These are phyloP conservation scores for Lachnum nothofagi DNA, from an alignment of 2,329 filamentous ascomycete species.

Conservation along the genomic window DNA sequence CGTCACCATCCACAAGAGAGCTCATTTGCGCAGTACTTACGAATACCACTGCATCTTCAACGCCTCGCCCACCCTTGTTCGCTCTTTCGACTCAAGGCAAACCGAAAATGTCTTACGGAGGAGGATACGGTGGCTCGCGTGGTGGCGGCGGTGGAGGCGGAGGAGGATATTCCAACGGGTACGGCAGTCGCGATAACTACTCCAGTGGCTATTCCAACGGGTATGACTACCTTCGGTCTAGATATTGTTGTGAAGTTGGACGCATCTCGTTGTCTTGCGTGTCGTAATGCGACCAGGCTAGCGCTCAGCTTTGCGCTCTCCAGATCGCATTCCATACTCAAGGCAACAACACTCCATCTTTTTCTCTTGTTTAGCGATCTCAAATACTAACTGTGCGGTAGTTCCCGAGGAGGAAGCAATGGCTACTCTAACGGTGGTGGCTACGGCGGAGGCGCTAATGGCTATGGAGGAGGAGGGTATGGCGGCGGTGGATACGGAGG, in stretches of 20 bases:
- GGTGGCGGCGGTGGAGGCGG: slow-evolving; percentile 38
- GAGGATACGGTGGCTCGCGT: slow-evolving; percentile 44
- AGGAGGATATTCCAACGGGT: slow-evolving; percentile 51
- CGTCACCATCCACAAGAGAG: slow-evolving; percentile 23
- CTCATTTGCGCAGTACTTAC: slow-evolving; percentile 8
- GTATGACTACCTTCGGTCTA: slow-evolving; percentile 39
- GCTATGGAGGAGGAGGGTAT: slow-evolving; percentile 32
- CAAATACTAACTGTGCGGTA: slow-evolving; percentile 35
- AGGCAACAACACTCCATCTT: slow-evolving; percentile 22
- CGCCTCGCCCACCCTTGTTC: slow-evolving; percentile 7
- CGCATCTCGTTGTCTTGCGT: slow-evolving; percentile 26
- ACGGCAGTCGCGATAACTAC: slow-evolving; percentile 42
- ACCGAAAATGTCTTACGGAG: slow-evolving; percentile 64
- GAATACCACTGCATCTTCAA: slow-evolving; percentile 10
- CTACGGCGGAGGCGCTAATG: slow-evolving; percentile 36
- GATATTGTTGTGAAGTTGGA: slow-evolving; percentile 33
- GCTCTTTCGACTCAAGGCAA: slow-evolving; percentile 17
- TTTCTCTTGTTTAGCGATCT: slow-evolving; percentile 9
- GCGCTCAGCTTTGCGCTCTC: slow-evolving; percentile 13
- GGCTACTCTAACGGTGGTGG: slow-evolving; percentile 42
- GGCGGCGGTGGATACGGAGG: slow-evolving; percentile 39
- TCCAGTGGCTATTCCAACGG: slow-evolving; percentile 48
- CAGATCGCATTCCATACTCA: slow-evolving; percentile 10
- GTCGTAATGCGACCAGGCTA: slow-evolving; percentile 27
- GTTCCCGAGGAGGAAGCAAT: slow-evolving; percentile 42